A percentile compares a stretch with the other conserved stretches of the same genome.
Conservation (phyloP, 176 grass and related monocot species). For the Oryza brachyantha region DNA sequence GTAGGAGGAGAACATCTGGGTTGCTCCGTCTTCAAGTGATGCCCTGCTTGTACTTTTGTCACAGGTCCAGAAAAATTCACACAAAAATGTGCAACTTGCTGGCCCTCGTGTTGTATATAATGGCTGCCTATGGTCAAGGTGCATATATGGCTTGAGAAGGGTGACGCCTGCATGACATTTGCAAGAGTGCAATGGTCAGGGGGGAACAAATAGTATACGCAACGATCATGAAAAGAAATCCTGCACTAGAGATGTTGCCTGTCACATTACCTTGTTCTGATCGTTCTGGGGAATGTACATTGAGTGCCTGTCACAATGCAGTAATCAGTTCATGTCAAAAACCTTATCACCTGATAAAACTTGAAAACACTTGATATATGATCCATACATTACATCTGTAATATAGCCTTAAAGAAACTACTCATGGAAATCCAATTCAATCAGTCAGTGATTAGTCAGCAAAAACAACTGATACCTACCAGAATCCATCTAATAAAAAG, state of each 20-base stretch:
- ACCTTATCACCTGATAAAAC: not conserved
- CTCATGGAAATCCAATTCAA: not conserved
- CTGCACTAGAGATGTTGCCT: not conserved
- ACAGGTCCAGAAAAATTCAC: not conserved
- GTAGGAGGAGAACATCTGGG: not conserved
- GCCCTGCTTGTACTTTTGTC: conserved; percentile 40
- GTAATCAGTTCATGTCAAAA: not conserved
- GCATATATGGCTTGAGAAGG: conserved; percentile 25
- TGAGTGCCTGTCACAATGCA: not conserved
- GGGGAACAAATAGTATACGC: not conserved
- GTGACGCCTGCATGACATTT: conserved; percentile 54
- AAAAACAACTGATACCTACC: not conserved
- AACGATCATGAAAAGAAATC: not conserved
- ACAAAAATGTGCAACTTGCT: conserved; percentile 25
- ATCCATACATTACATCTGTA: not conserved
- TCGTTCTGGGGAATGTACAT: not conserved
- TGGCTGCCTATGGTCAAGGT: not conserved
- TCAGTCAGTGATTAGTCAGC: not conserved
- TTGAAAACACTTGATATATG: not conserved
- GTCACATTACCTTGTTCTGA: conserved; percentile 6
- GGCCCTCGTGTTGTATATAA: conserved; percentile 12
- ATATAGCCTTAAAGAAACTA: not conserved
- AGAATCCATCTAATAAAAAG: not conserved
- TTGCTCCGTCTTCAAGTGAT: conserved; percentile 61
- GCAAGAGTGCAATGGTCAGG: conserved; percentile 9